phyloP scores from a whole-genome alignment of 148 eudicot genomes.

The Nepenthes gracilis region DNA sequence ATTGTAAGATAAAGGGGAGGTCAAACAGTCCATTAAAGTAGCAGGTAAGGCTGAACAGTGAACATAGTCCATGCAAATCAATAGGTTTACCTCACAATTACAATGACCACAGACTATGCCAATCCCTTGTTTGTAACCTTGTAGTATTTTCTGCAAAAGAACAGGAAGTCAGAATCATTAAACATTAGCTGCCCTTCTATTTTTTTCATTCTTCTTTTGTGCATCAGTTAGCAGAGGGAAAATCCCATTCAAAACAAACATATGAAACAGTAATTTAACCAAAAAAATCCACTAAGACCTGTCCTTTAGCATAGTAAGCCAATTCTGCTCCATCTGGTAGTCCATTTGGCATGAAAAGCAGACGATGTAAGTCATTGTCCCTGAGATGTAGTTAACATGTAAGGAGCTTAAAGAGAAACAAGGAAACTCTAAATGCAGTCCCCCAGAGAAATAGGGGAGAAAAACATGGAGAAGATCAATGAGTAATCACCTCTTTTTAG shows the following conservation, averaged over 20 bases:
- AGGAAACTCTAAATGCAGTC: neutral
- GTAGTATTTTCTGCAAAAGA: conserved; percentile 49
- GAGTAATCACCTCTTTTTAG: conserved; percentile 40
- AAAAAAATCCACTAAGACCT: conserved; percentile 29
- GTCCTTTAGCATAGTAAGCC: conserved; percentile 86
- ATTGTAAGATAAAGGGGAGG: conserved; percentile 2
- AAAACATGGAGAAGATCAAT: neutral
- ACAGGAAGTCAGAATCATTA: conserved; percentile 3
- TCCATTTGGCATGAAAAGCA: conserved; percentile 91
- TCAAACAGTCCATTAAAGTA: neutral
- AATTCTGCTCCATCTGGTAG: conserved; percentile 84
- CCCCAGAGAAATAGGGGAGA: neutral
- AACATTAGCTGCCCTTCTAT: neutral
- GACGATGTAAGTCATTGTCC: conserved; percentile 86
- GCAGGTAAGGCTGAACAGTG: neutral
- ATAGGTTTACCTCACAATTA: conserved; percentile 47
- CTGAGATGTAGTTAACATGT: conserved; percentile 22
- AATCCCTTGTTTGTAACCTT: conserved; percentile 80
- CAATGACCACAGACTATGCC: conserved; percentile 87
- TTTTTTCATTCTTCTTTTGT: neutral
- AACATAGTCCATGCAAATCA: neutral
- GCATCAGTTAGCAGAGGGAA: neutral
- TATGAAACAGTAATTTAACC: neutral
- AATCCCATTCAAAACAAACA: neutral
- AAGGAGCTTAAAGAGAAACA: neutral